These are phyloP conservation scores for Quercus tomentella DNA, from an alignment of 331 rosid species.

Conservation along the genomic window DNA sequence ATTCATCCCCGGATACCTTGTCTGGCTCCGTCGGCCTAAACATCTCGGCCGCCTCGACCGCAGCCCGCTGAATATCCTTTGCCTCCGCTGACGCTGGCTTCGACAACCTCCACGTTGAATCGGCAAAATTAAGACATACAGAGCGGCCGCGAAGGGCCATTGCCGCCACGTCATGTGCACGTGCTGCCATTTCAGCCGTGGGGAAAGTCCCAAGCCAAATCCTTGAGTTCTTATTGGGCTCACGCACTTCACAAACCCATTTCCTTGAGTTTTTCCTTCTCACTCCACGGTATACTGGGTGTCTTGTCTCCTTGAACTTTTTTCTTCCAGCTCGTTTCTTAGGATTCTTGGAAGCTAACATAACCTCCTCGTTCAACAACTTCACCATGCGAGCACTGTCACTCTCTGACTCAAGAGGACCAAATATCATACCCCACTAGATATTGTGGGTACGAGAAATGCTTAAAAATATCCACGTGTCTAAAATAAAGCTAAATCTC, in stretches of 20 bases:
- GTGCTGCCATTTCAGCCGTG: slow-evolving; percentile 83
- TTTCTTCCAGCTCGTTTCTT: slow-evolving; percentile 90
- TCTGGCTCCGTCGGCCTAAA: slow-evolving; percentile 43
- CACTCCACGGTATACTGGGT: slow-evolving; percentile 74
- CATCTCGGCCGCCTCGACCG: slow-evolving; percentile 69
- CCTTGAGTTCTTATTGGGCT: slow-evolving; percentile 80
- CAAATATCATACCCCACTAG: no score
- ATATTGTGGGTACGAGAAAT: neutral
- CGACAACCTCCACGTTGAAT: slow-evolving; percentile 52
- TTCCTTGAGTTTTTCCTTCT: slow-evolving; percentile 67
- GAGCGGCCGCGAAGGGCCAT: slow-evolving; percentile 52
- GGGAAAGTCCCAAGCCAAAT: slow-evolving; percentile 94
- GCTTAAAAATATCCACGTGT: neutral
- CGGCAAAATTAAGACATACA: slow-evolving; percentile 76
- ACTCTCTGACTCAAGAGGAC: slow-evolving; percentile 8
- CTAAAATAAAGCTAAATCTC: no score
- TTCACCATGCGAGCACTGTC: neutral
- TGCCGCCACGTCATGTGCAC: slow-evolving; percentile 94
- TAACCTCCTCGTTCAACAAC: slow-evolving; percentile 42
- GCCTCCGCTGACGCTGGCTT: slow-evolving; percentile 49
- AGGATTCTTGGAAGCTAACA: slow-evolving; percentile 61
- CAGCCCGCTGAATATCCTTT: slow-evolving; percentile 74
- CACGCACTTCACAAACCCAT: slow-evolving; percentile 90
- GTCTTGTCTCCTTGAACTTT: slow-evolving; percentile 90
- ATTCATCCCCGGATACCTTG: neutral